Evolutionary conservation across 352 stramenopile species (phyloP).

Genomic region (Phytophthora fragariae): DNA sequence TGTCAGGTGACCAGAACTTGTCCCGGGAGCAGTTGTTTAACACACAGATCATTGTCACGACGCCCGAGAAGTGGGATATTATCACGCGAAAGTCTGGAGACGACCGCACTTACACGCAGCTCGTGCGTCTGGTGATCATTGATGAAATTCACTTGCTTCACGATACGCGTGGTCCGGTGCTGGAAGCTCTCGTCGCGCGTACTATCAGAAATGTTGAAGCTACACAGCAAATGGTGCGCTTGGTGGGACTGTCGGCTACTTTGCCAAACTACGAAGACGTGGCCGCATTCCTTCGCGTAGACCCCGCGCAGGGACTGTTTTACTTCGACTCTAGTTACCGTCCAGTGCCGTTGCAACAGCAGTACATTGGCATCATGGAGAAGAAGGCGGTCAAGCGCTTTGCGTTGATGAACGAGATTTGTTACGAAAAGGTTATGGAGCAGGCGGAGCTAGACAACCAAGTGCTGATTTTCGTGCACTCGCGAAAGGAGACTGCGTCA

Average conservation of each 20-base stretch:
- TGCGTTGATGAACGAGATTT: constrained; percentile 99
- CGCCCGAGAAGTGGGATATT: constrained; percentile 99
- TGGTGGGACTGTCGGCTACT: constrained; percentile 98
- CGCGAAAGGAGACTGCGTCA: constrained; percentile 97
- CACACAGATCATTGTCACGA: constrained; percentile 99
- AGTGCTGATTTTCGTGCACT: constrained; percentile 99
- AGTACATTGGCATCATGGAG: constrained; percentile 99
- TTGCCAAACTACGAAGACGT: constrained; percentile 99
- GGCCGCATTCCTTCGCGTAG: constrained; percentile 97
- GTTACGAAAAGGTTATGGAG: constrained; percentile 98
- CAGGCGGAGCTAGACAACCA: constrained; percentile 97
- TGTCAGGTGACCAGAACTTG: constrained; percentile 98
- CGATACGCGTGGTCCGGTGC: constrained; percentile 97
- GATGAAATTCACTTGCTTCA: constrained; percentile 99
- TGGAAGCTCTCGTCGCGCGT: constrained; percentile 98
- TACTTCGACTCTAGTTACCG: constrained; percentile 99
- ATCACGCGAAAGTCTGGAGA: constrained; percentile 99
- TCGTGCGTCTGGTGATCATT: constrained; percentile 99
- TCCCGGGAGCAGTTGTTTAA: constrained; percentile 97
- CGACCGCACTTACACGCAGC: constrained; percentile 97
- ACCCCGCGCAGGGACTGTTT: constrained; percentile 98
- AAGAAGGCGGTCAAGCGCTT: constrained; percentile 99
- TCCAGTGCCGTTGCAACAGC: constrained; percentile 98
- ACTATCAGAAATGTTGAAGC: constrained; percentile 98
- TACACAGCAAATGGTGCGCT: constrained; percentile 96